These are phyloP conservation scores for Dothideomycetidae sp. DNA, from an alignment of 2,329 filamentous ascomycete genomes.

Conservation along the genomic window DNA sequence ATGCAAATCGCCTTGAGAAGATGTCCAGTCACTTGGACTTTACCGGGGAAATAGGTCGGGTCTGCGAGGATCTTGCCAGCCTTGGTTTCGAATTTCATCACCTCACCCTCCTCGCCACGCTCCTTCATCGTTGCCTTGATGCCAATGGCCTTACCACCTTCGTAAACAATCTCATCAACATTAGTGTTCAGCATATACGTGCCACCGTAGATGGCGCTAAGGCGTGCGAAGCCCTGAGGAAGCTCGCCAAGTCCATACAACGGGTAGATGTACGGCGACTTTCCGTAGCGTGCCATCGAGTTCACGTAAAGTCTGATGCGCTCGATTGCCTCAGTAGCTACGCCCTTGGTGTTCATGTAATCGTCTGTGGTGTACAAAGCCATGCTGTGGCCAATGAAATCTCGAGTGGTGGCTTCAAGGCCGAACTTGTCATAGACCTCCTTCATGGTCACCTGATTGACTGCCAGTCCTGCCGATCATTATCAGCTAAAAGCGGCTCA, in stretches of 20 bases:
- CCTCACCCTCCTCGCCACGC: slow-evolving; percentile 55
- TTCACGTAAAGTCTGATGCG: slow-evolving; percentile 94
- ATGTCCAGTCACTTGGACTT: slow-evolving; percentile 76
- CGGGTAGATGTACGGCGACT: slow-evolving; percentile 98
- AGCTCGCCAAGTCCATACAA: slow-evolving; percentile 95
- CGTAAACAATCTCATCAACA: slow-evolving; percentile 79
- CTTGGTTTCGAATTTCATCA: slow-evolving; percentile 91
- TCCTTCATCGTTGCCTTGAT: slow-evolving; percentile 97
- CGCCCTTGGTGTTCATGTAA: slow-evolving; percentile 61
- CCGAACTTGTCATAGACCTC: slow-evolving; percentile 98
- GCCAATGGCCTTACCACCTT: slow-evolving; percentile 71
- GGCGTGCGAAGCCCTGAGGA: slow-evolving; percentile 89
- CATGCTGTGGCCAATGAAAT: slow-evolving; percentile 98
- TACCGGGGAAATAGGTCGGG: slow-evolving; percentile 88
- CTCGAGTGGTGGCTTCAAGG: slow-evolving; percentile 73
- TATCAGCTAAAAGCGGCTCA: slow-evolving; percentile 12
- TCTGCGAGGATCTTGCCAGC: slow-evolving; percentile 92
- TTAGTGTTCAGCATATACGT: slow-evolving; percentile 99
- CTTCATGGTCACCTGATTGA: slow-evolving; percentile 75
- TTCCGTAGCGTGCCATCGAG: slow-evolving; percentile 93
- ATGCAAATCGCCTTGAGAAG: slow-evolving; percentile 95
- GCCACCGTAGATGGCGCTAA: slow-evolving; percentile 95
- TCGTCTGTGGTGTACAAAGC: slow-evolving; percentile 83
- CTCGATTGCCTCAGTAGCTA: slow-evolving; percentile 71
- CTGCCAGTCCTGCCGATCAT: slow-evolving; percentile 50